Evolutionary conservation across 495 filamentous ascomycete species (phyloP).

Genomic region (Aspergillus cavernicola): DNA sequence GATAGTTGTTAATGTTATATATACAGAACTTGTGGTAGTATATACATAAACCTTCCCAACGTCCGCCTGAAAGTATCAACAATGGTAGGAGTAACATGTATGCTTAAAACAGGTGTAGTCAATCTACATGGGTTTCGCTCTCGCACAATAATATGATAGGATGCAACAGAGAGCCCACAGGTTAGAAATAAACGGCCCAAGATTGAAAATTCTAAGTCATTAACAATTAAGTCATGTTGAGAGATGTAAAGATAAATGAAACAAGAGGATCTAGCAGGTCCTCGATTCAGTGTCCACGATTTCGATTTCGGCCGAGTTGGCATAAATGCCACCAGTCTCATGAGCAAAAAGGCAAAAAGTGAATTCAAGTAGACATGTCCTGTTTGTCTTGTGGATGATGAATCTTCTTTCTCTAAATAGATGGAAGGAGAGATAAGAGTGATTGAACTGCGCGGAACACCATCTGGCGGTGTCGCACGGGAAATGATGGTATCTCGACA

Average conservation of each 20-base stretch:
- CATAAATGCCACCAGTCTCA: background rate
- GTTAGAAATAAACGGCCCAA: background rate
- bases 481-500: constrained; percentile 3
- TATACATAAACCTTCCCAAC: background rate
- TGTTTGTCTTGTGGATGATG: no score
- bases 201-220: constrained; percentile 19
- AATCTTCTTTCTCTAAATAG: background rate
- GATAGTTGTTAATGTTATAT: no score
- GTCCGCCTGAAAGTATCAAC: background rate
- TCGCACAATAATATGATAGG: background rate
- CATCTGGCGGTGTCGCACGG: background rate
- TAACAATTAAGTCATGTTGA: constrained; percentile 21
- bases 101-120: constrained; percentile 2
- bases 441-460: background rate
- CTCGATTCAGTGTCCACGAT: no score
- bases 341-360: no score
- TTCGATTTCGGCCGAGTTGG: no score
- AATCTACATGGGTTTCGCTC: background rate
- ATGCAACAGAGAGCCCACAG: background rate
- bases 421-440: background rate
- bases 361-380: no score
- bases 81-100: constrained; percentile 1
- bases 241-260: constrained; percentile 1
- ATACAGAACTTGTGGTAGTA: background rate
- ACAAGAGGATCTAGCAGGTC: background rate